Evolutionary conservation across 768 basidiomycete genomes (phyloP).

Genomic region (Leucocoprinus sp.): DNA sequence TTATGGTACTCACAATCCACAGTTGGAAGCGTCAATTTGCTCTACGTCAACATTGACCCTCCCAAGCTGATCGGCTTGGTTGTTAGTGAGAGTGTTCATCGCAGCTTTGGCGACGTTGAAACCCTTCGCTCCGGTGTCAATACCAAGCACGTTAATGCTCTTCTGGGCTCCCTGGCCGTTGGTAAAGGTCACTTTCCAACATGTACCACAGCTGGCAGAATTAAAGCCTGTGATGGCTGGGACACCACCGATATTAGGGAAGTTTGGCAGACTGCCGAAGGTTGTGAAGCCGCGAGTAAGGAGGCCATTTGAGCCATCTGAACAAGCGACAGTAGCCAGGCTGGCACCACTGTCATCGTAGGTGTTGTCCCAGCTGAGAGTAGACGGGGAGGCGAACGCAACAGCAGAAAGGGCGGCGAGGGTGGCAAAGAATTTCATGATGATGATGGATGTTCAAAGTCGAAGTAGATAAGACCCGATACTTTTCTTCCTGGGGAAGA

Average conservation of each 20-base stretch:
- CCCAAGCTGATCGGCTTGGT: conserved; percentile 38
- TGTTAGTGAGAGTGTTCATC: conserved; percentile 46
- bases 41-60: conserved; percentile 34
- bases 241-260: conserved; percentile 53
- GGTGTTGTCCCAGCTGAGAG: conserved; percentile 31
- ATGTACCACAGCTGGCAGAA: conserved; percentile 47
- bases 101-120: conserved; percentile 44
- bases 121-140: conserved; percentile 37
- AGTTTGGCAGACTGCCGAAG: conserved; percentile 44
- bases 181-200: conserved; percentile 50
- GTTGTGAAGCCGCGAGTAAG: conserved; percentile 36
- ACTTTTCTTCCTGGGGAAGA: neutral
- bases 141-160: conserved; percentile 40
- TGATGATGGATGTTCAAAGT: conserved; percentile 9
- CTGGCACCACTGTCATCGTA: conserved; percentile 41
- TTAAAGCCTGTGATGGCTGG: conserved; percentile 41
- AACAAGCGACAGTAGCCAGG: conserved; percentile 36
- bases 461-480: neutral
- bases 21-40: conserved; percentile 37
- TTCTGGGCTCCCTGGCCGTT: conserved; percentile 20
- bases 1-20: conserved; percentile 32
- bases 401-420: conserved; percentile 15
- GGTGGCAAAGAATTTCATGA: conserved; percentile 26
- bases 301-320: conserved; percentile 46
- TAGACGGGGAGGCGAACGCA: conserved; percentile 13